A percentile compares a stretch with the other conserved stretches of the same genome.
Evolutionary conservation across 345 rosid genomes (phyloP).

Genomic region (Eucalyptus albens): DNA sequence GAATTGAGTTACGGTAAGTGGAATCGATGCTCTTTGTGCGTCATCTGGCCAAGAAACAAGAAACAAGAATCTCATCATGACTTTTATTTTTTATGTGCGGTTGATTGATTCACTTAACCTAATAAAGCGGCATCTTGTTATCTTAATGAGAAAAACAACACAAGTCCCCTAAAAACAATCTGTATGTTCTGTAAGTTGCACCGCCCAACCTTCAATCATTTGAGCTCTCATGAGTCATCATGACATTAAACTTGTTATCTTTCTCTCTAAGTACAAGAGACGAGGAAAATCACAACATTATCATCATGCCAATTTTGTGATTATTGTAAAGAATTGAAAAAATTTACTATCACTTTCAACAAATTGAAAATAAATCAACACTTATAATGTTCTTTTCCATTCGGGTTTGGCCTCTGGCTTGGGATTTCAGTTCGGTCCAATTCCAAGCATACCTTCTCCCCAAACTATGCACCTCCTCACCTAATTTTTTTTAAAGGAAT

Average conservation of each 20-base stretch:
- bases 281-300: background rate
- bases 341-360: background rate
- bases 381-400: background rate
- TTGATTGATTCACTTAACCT: background rate
- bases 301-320: background rate
- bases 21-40: background rate
- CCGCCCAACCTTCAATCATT: background rate
- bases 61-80: background rate
- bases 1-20: background rate
- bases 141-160: background rate
- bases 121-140: background rate
- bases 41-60: background rate
- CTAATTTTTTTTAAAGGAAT: background rate
- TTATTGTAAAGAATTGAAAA: background rate
- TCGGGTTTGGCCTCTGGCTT: accelerated
- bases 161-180: background rate
- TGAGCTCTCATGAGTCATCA: background rate
- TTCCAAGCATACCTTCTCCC: background rate
- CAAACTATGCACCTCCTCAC: background rate
- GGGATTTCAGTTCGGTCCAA: accelerated
- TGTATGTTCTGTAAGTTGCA: background rate
- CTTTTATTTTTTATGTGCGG: background rate
- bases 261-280: background rate
- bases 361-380: background rate
- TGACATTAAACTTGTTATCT: background rate